Evolutionary conservation across 2,329 filamentous ascomycete genomes (phyloP).

Genomic region (Elsinoe australis): DNA sequence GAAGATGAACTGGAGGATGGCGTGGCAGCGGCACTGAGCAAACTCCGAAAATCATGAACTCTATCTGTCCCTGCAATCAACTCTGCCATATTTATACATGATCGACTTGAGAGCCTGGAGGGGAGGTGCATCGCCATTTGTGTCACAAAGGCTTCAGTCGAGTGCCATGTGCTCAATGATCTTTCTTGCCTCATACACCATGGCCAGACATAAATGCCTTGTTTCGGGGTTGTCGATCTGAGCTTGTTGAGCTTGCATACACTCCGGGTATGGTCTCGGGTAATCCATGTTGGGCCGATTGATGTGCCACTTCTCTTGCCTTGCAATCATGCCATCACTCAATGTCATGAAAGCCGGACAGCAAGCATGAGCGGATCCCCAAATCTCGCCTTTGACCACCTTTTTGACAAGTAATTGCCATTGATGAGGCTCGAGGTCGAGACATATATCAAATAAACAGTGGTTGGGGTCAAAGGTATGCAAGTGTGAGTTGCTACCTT

Average conservation of each 20-base stretch:
- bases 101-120: background rate
- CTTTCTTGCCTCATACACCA: conserved; percentile 29
- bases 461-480: conserved; percentile 41
- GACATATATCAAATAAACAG: conserved; percentile 27
- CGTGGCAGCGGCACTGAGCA: conserved; percentile 51
- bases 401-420: conserved; percentile 40
- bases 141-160: conserved; percentile 17
- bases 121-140: no score
- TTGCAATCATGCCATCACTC: conserved; percentile 33
- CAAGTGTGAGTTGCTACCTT: conserved; percentile 32
- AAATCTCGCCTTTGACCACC: conserved; percentile 39
- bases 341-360: conserved; percentile 32
- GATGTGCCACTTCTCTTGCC: conserved; percentile 39
- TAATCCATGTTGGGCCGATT: conserved; percentile 14
- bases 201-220: conserved; percentile 25
- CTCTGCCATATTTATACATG: no score
- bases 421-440: conserved; percentile 38
- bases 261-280: conserved; percentile 4
- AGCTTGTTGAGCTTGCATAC: background rate
- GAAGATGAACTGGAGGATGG: conserved; percentile 49
- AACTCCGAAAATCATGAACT: conserved; percentile 40
- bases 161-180: conserved; percentile 23
- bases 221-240: conserved; percentile 25
- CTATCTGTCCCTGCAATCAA: no score
- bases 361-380: conserved; percentile 29